Conservation (phyloP, 2,329 filamentous ascomycete species). For the Monascus ruber region DNA sequence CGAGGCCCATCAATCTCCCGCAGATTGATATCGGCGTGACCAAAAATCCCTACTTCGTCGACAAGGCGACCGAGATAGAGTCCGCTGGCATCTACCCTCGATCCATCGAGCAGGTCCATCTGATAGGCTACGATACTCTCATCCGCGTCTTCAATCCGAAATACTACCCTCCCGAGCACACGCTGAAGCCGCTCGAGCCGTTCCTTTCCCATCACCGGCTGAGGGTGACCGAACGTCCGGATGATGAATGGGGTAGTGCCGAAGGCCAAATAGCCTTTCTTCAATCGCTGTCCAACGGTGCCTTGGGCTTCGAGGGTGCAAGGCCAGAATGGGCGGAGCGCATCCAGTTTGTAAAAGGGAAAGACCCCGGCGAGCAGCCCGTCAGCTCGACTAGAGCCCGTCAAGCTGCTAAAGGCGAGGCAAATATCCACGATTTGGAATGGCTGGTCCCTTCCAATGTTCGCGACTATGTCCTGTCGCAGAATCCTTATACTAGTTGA, state of each 20-base stretch:
- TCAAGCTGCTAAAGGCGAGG: constrained; percentile 16
- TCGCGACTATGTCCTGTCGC: constrained; percentile 20
- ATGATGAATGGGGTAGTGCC: constrained; percentile 28
- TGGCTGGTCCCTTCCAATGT: constrained; percentile 25
- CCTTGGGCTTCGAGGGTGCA: constrained; percentile 24
- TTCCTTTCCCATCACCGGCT: constrained; percentile 34
- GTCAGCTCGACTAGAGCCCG: constrained; percentile 35
- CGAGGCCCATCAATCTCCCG: constrained; percentile 10
- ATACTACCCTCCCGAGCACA: constrained; percentile 37
- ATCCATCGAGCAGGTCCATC: constrained; percentile 33
- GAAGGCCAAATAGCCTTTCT: constrained; percentile 30
- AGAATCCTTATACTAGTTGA: constrained; percentile 17
- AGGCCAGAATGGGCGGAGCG: constrained; percentile 32
- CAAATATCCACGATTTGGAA: constrained; percentile 19
- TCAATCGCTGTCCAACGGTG: constrained; percentile 24
- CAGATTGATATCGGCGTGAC: constrained; percentile 38
- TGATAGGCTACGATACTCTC: constrained; percentile 39
- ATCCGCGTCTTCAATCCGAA: constrained; percentile 38
- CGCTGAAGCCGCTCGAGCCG: constrained; percentile 27
- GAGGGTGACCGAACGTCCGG: constrained; percentile 32
- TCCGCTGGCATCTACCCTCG: constrained; percentile 23
- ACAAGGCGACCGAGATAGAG: constrained; percentile 36
- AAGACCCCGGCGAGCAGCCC: constrained; percentile 19
- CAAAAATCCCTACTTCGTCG: constrained; percentile 37
- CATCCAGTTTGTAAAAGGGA: constrained; percentile 32